These are phyloP conservation scores for Alnus rubra DNA, from an alignment of 306 rosid species.

Conservation along the genomic window DNA sequence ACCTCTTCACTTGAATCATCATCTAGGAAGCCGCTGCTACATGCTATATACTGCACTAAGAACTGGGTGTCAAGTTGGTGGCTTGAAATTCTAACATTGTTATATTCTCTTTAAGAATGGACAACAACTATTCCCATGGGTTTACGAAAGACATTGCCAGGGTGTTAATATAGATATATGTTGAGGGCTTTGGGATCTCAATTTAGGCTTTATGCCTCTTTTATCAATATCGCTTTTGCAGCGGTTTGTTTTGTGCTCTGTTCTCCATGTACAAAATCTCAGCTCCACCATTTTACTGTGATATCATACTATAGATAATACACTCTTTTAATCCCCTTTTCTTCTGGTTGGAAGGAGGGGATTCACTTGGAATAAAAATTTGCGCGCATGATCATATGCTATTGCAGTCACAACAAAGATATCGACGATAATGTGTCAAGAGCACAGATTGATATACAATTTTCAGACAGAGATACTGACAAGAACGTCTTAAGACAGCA, in stretches of 20 bases:
- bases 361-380: background rate
- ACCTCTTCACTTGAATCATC: background rate
- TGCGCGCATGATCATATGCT: background rate
- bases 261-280: background rate
- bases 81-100: background rate
- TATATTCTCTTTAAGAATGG: background rate
- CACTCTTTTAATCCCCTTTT: background rate
- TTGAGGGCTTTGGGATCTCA: background rate
- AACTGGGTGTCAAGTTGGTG: background rate
- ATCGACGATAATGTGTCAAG: background rate
- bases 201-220: background rate
- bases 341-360: background rate
- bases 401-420: background rate
- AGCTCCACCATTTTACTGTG: background rate
- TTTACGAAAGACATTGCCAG: background rate
- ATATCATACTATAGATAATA: background rate
- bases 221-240: background rate
- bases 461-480: background rate
- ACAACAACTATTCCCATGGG: background rate
- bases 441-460: background rate
- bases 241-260: background rate
- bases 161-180: background rate
- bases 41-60: background rate
- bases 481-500: background rate
- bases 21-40: background rate